Base-by-base conservation (phyloP, 1,284 basidiomycete genomes). In the Papiliotrema fonsecae region DNA sequence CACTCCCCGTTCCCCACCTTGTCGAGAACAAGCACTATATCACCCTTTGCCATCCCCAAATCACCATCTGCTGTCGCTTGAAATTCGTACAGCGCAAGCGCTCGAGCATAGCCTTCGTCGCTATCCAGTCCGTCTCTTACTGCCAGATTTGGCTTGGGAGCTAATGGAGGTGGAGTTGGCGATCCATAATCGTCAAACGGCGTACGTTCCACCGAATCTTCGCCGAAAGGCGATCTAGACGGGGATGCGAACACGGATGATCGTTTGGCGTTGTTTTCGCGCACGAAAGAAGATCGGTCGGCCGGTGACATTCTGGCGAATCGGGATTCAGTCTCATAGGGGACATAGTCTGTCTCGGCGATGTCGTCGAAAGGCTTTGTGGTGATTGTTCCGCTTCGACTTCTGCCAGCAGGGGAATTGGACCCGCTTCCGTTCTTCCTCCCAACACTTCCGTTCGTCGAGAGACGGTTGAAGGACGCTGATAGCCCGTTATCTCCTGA, bases 41-140 rank as follows among this genome's bases (percentile, higher is more conserved):
- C 84, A 1, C 88, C 88, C 68, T 86, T 88, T n/a, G 75, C 78
- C 67, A 96, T 87, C 1, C 85, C 84, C 36, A 96, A 68, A 72
- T 96, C 91, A 2, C 87, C 89, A 11, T 76, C 80, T 77, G 88
- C 82, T 6, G 83, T 78, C 6, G 85, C 86, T 38, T 78, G 70
- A 69, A 88, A 92, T 66, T 87, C 80, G 66, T 80, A 91, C 56
- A 90, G 65, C 6, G 87, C 89, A 30, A 92, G 82, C 3, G 86
- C 89, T 46, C 86, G 79, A 19, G 80, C 84, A 31, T 70, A 65
- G 7, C 72, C 72, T n/a, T 57, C 31, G 6, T 36, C 37, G n/a
- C 45, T 34, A 19, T 52, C 62, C 35, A 65, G 45, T 39, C 65
- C 56, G 7, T 39, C n/a, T 49, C 52, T 55, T 13, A 58, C 49